These are phyloP conservation scores for Xylaria sp. DNA, from an alignment of 2,329 filamentous ascomycete species.

Conservation along the genomic window DNA sequence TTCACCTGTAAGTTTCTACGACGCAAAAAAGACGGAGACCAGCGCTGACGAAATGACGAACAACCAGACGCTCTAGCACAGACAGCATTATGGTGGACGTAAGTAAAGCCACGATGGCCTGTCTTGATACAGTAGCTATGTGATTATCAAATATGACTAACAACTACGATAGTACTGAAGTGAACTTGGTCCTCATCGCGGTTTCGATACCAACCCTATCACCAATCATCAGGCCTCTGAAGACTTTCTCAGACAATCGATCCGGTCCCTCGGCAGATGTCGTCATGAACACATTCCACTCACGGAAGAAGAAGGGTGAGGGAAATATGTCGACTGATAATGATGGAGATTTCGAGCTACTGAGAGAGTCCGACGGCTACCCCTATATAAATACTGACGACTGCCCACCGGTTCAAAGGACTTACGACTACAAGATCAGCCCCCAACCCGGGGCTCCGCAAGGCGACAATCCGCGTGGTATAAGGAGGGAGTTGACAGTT, in stretches of 20 bases:
- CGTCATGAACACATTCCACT: slow-evolving; percentile 19
- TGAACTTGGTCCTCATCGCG: slow-evolving; percentile 9
- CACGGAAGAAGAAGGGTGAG: slow-evolving; percentile 14
- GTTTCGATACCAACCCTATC: slow-evolving; percentile 19
- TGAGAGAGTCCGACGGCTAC: slow-evolving; percentile 4
- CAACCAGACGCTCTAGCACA: background rate
- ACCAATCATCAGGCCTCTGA: slow-evolving; percentile 5
- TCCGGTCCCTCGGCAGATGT: slow-evolving; percentile 3
- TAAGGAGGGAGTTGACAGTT: slow-evolving; percentile 1
- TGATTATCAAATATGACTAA: background rate
- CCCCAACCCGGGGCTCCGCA: background rate
- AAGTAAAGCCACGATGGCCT: background rate
- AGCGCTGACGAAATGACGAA: background rate
- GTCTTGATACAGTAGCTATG: background rate
- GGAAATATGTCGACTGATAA: background rate
- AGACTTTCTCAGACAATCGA: background rate
- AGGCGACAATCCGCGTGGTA: background rate
- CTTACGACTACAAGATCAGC: slow-evolving; percentile 1
- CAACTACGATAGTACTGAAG: background rate
- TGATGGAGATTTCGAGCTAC: slow-evolving; percentile 13
- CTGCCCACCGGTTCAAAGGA: background rate
- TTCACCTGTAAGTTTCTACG: slow-evolving; percentile 14
- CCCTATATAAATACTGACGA: slow-evolving; percentile 1
- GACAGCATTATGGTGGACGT: slow-evolving; percentile 18
- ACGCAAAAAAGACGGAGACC: background rate